Evolutionary conservation across 1,139 yeast species (phyloP), one percentile per base, ranked within the genome.

Genomic region (Suhomyces guaymorum): DNA sequence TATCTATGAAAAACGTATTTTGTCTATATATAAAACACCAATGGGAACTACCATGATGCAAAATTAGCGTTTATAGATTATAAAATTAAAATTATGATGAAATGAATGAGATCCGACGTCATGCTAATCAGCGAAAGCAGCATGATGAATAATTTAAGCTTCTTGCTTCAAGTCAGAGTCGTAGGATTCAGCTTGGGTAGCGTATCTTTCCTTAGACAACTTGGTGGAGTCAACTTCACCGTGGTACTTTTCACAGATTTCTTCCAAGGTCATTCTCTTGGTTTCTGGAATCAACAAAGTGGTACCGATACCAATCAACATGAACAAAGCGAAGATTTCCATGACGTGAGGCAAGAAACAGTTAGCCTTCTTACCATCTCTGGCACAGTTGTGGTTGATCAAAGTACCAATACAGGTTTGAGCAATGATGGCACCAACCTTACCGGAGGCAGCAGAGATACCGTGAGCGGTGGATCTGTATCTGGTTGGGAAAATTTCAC

Each of bases 381-480:
- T 65, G 28, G 82, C 65, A 78, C 95, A 87, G 48, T 78, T 75
- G 63, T 83, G 90, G 71, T 83, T 71, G 42, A 82, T 75, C 54
- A 87, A 75, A 46, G 95, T 86, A 72, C 96, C 96, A 51, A 88
- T 63, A 61, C 85, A 82, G 44, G 95, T 83, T 68, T 89, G 94
- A 24, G 97, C 97, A 67, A 92, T 78, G 50, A 92, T 87, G 42
- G 98, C 97, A 71, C 98, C 98, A 48, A 86, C 73, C 70, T 92
- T 92, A 76, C 98, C 98, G 33, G 80, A 61, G 36, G 96, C 97
- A 48, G 98, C 98, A 49, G 96, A 87, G 46, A 92, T 70, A 75
- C 98, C 98, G 61, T 92, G 98, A 37, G 97, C 97, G 49, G 97
- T 82, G 28, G 97, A 92, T 79, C 98, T 87, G 71, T 89, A 88